phyloP scores from a whole-genome alignment of 176 grass and related monocot genomes.

The Triticum timopheevii region DNA sequence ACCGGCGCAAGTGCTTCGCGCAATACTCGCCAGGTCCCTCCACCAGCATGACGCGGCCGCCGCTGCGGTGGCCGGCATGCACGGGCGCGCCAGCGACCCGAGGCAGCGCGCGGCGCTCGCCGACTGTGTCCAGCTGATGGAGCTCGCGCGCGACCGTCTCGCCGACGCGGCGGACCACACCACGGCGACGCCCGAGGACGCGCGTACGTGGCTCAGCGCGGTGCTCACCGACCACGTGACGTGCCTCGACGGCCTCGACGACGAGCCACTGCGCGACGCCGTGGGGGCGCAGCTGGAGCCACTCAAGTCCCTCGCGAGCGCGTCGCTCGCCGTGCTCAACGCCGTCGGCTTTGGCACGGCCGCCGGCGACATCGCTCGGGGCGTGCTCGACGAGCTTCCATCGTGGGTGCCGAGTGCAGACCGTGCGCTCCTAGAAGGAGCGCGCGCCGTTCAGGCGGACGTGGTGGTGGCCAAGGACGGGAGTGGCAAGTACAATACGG shows the following conservation, averaged over 20 bases:
- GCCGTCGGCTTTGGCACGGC: background rate
- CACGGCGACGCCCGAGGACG: background rate
- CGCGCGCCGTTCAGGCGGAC: conserved; percentile 21
- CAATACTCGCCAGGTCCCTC: conserved; percentile 37
- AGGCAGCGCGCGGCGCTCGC: conserved; percentile 34
- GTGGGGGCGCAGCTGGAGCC: conserved; percentile 19
- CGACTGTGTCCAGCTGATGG: conserved; percentile 55
- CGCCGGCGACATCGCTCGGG: background rate
- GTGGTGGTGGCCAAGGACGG: conserved; percentile 60
- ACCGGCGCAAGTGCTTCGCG: conserved; percentile 27
- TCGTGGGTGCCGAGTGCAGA: conserved; percentile 36
- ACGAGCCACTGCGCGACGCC: background rate
- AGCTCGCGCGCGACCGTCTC: conserved; percentile 53
- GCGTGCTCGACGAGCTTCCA: conserved; percentile 23
- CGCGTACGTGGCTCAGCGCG: conserved; percentile 53
- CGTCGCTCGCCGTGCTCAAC: conserved; percentile 56
- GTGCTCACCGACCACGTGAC: conserved; percentile 48
- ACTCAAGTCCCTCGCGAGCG: conserved; percentile 46
- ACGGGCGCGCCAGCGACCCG: background rate
- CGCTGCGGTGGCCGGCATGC: background rate
- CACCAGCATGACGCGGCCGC: conserved; percentile 28
- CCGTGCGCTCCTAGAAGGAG: conserved; percentile 23
- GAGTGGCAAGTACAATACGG: conserved; percentile 50
- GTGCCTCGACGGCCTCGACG: conserved; percentile 41
- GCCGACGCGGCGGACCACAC: background rate